Evolutionary conservation across 1,284 basidiomycete genomes (phyloP), one percentile per base, ranked within the genome.

Genomic region (Cryptococcus sp.): DNA sequence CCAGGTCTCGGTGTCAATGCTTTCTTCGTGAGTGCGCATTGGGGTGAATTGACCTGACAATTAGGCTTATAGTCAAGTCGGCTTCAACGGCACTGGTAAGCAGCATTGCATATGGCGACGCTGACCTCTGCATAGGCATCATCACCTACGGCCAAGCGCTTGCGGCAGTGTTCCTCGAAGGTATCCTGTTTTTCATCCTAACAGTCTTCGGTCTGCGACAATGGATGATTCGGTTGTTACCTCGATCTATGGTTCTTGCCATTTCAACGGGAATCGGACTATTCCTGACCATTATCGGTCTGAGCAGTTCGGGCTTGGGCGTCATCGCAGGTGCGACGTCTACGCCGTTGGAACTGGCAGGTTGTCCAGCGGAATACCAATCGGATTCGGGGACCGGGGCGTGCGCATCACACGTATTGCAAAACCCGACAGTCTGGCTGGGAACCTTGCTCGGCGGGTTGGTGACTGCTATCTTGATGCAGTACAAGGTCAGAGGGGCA

Each of bases 391-490:
- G 61, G 15, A 73, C 68, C 3, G 70, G 84, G 53, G 90, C 85
- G 75, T 94, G 91, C 66, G 77, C 79, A 7, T 76, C 80, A n/a
- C 85, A 83, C 57, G 87, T 91, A 13, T 78, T 93, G 43, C 87
- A 85, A 57, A 85, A 81, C 64, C 90, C 89, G 3, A 88, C 86
- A 5, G 85, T 90, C 78, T 94, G 91, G 91, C 81, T 93, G n/a
- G 91, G 92, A 52, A 85, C 93, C 59, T 91, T 93, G 78, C 80
- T 87, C 19, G 91, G 91, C 64, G 92, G 91, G n/a, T 83, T 94
- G 64, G 74, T 91, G 52, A 91, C 89, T 1, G 82, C 88, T 11
- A 79, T 91, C 60, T 78, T 94, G 67, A 87, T 93, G 83, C 81
- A 93, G 64, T 94, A 91, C 80, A 88, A 90, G 57, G 83, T 94